phyloP scores from a whole-genome alignment of 75 land plant genomes.

The Pinus tabuliformis region DNA sequence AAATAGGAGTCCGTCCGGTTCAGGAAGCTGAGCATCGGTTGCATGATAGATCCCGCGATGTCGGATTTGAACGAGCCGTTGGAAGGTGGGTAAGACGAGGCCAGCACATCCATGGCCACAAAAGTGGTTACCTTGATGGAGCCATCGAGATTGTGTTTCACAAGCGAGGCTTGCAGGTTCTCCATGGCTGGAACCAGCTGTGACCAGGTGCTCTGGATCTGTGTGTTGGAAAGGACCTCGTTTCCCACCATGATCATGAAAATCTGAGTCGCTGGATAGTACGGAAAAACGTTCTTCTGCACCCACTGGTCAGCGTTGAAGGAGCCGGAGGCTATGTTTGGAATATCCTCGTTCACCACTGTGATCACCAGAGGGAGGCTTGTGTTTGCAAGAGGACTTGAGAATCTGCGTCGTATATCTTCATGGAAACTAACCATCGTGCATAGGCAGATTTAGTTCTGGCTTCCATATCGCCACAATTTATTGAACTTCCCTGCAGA shows the following conservation, averaged over 20 bases:
- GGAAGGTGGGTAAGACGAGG: conserved; percentile 36
- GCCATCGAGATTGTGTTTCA: conserved; percentile 2
- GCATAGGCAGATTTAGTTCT: too few species aligned
- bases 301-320: conserved; percentile 15
- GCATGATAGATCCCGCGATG: conserved; percentile 8
- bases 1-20: conserved; percentile 36
- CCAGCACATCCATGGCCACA: conserved; percentile 34
- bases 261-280: conserved; percentile 38
- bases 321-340: background rate
- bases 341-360: conserved; percentile 9
- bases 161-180: conserved; percentile 25
- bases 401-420: conserved; percentile 27
- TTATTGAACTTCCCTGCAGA: too few species aligned
- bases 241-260: conserved; percentile 58
- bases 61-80: conserved; percentile 16
- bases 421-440: background rate
- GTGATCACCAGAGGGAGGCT: conserved; percentile 15
- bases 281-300: conserved; percentile 17
- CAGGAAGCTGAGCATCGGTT: conserved; percentile 56
- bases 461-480: too few species aligned
- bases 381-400: conserved; percentile 13
- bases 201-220: background rate
- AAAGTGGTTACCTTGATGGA: conserved; percentile 33
- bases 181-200: conserved; percentile 41
- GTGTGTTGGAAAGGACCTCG: conserved; percentile 49